Conservation (phyloP, 257 asterid species). For the Lycium barbarum region DNA sequence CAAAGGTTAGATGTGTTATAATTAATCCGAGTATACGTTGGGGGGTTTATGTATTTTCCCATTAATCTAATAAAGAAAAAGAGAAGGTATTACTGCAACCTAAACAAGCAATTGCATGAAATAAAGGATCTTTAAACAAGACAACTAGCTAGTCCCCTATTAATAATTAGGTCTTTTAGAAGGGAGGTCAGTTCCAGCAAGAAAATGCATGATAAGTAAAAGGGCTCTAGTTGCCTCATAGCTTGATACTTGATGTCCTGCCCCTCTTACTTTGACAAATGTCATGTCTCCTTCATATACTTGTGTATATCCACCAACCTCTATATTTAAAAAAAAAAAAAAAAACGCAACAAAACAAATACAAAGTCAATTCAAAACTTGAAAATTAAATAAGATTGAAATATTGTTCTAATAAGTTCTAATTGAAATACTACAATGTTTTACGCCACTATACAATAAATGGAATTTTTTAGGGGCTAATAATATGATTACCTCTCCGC, state of each 20-base stretch:
- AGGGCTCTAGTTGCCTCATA: conserved; percentile 70
- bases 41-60: too few species aligned
- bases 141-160: neutral
- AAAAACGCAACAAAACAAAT: too few species aligned
- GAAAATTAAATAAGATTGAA: too few species aligned
- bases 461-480: neutral
- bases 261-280: conserved; percentile 75
- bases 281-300: conserved; percentile 59
- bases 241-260: conserved; percentile 90
- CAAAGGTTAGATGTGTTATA: too few species aligned
- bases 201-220: conserved; percentile 62
- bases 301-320: conserved; percentile 85
- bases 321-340: neutral
- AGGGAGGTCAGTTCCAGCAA: conserved; percentile 62
- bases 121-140: neutral
- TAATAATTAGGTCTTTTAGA: conserved; percentile 27
- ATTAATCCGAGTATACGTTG: too few species aligned
- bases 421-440: too few species aligned
- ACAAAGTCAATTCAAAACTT: too few species aligned
- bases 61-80: neutral
- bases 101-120: neutral
- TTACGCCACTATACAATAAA: neutral
- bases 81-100: neutral
- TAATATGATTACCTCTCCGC: conserved; percentile 57
- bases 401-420: too few species aligned